Evolutionary conservation across 2,329 filamentous ascomycete species (phyloP).

Genomic region (Chrysosphaeria jannelii): DNA sequence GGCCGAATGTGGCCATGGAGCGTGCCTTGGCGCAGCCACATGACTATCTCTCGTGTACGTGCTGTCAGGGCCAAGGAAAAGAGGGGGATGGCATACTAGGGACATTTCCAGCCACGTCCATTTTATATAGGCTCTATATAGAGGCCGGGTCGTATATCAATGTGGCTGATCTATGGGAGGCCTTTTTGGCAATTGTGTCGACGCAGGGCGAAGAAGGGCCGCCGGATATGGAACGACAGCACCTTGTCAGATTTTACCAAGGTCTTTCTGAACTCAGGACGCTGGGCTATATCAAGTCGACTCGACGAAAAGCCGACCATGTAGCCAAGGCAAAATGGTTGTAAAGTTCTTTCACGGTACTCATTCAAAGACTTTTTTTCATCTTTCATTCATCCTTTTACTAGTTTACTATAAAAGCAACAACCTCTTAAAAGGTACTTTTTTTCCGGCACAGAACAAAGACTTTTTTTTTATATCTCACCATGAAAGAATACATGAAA

Average conservation of each 20-base stretch:
- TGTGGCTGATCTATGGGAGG: constrained; percentile 49
- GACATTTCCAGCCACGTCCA: constrained; percentile 36
- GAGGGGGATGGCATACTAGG: constrained; percentile 13
- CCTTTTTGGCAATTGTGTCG: constrained; percentile 22
- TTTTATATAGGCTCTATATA: constrained; percentile 51
- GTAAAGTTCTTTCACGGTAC: not conserved
- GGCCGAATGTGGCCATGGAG: constrained; percentile 38
- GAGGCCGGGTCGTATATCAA: constrained; percentile 55
- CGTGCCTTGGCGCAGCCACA: constrained; percentile 41
- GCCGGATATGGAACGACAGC: constrained; percentile 18
- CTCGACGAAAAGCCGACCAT: constrained; percentile 77
- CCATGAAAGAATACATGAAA: no score
- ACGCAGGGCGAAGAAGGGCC: constrained; percentile 14
- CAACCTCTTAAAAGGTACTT: no score
- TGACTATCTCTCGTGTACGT: constrained; percentile 47
- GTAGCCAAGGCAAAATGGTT: constrained; percentile 61
- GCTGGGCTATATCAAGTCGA: constrained; percentile 67
- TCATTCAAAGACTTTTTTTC: not conserved
- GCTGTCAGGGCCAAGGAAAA: constrained; percentile 16
- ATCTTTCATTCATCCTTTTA: no score
- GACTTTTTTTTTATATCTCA: no score
- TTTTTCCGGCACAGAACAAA: no score
- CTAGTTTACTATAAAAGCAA: no score
- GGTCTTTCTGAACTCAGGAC: constrained; percentile 59
- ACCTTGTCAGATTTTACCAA: constrained; percentile 54